These are phyloP conservation scores for Leccinum variicolor DNA, from an alignment of 768 basidiomycete species.

Conservation along the genomic window DNA sequence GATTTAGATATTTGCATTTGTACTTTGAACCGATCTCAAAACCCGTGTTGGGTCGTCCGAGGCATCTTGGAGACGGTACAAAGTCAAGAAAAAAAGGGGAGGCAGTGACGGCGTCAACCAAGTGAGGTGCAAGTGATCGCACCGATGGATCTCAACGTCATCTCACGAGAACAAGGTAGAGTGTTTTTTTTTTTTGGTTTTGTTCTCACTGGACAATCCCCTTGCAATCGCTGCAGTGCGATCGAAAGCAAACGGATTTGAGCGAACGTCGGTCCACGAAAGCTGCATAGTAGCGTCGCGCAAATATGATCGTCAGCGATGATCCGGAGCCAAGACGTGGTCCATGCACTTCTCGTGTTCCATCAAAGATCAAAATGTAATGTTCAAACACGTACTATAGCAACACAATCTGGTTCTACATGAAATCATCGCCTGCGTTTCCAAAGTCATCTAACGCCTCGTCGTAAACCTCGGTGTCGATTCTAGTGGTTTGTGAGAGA, in stretches of 20 bases:
- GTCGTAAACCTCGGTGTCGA: slow-evolving; percentile 80
- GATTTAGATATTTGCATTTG: not conserved
- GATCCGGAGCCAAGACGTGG: slow-evolving; percentile 24
- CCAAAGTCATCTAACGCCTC: slow-evolving; percentile 91
- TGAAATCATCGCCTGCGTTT: slow-evolving; percentile 76
- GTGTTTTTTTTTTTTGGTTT: slow-evolving; percentile 76
- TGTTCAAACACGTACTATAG: slow-evolving; percentile 12
- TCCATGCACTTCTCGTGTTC: not conserved
- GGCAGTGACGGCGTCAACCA: slow-evolving; percentile 45
- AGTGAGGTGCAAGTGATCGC: slow-evolving; percentile 91
- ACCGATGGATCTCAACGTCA: slow-evolving; percentile 73
- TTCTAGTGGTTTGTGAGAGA: slow-evolving; percentile 39
- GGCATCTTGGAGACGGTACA: not conserved
- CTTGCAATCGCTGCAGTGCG: slow-evolving; percentile 92
- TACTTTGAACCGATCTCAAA: not conserved
- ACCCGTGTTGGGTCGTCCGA: not conserved
- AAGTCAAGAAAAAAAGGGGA: not conserved
- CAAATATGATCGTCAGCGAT: slow-evolving; percentile 62
- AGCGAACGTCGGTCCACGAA: slow-evolving; percentile 82
- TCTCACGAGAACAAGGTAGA: slow-evolving; percentile 86
- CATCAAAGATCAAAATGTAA: slow-evolving; percentile 1
- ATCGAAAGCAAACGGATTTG: slow-evolving; percentile 91
- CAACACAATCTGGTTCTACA: slow-evolving; percentile 50
- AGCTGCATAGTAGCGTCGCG: slow-evolving; percentile 58
- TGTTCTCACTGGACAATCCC: slow-evolving; percentile 94